These are phyloP conservation scores for Mortierella claussenii DNA, from an alignment of 192 early-diverging fungal species.

Conservation along the genomic window DNA sequence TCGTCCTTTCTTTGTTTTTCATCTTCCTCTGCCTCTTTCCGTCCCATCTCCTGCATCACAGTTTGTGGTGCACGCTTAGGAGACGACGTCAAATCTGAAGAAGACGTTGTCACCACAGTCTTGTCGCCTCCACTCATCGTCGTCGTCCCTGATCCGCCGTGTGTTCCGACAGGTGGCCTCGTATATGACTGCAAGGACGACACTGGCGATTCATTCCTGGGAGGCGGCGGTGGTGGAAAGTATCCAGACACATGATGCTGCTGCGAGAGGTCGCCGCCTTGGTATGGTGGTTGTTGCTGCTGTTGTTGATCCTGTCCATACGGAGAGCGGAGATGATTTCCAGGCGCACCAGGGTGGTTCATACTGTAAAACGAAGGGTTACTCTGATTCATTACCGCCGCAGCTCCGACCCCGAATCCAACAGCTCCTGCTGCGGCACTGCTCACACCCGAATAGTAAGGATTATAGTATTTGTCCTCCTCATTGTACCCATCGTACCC, in stretches of 20 bases:
- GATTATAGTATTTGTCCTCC: constrained; percentile 38
- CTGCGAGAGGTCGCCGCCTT: constrained; percentile 8
- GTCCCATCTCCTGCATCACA: constrained; percentile 35
- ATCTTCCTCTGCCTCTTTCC: constrained; percentile 17
- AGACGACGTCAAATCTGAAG: constrained; percentile 13
- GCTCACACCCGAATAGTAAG: constrained; percentile 37
- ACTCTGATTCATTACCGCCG: constrained; percentile 2
- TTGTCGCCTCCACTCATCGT: neutral
- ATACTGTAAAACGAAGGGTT: constrained; percentile 19
- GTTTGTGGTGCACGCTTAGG: constrained; percentile 38
- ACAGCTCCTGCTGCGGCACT: too few species aligned
- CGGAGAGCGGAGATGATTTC: neutral
- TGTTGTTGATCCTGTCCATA: too few species aligned
- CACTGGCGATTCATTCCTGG: too few species aligned
- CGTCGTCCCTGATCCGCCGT: neutral
- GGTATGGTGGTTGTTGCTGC: neutral
- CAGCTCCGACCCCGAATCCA: neutral
- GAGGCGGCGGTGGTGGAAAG: constrained; percentile 19
- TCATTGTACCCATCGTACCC: constrained; percentile 15
- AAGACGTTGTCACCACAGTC: neutral
- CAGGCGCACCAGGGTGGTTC: neutral
- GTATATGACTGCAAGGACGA: neutral
- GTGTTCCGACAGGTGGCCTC: neutral
- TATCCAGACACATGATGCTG: constrained; percentile 21
- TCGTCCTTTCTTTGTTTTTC: too few species aligned